A percentile compares a stretch with the other conserved stretches of the same genome.
These are phyloP conservation scores for Stephanocyclus meneghinianus DNA, from an alignment of 352 stramenopile genomes.

Conservation along the genomic window DNA sequence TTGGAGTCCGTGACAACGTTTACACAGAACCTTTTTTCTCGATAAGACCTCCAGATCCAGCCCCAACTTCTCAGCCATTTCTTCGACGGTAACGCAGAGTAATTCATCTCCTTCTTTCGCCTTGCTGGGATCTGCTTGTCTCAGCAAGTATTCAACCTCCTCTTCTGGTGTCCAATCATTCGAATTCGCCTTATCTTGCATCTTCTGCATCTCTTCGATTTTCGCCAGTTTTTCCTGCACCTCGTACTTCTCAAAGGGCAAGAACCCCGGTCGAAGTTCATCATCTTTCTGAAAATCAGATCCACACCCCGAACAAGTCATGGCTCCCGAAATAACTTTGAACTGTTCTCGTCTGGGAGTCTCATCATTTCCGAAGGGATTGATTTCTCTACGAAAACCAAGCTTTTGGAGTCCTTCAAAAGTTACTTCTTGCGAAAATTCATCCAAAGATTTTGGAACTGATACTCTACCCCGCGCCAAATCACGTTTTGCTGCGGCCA, in stretches of 20 bases:
- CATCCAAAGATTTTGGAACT: slow-evolving; percentile 58
- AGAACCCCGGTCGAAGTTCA: slow-evolving; percentile 69
- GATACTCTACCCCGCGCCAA: slow-evolving; percentile 53
- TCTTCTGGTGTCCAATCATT: slow-evolving; percentile 76
- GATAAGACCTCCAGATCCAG: slow-evolving; percentile 66
- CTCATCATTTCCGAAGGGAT: slow-evolving; percentile 80
- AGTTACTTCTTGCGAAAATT: slow-evolving; percentile 51
- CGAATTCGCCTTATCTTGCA: slow-evolving; percentile 74
- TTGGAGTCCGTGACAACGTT: slow-evolving; percentile 75
- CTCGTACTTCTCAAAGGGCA: slow-evolving; percentile 77
- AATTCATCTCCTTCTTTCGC: slow-evolving; percentile 34
- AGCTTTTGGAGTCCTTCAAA: slow-evolving; percentile 58
- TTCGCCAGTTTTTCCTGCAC: slow-evolving; percentile 71
- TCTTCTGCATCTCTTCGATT: slow-evolving; percentile 76
- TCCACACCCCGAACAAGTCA: slow-evolving; percentile 79
- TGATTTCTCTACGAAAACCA: slow-evolving; percentile 70
- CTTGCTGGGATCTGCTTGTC: slow-evolving; percentile 38
- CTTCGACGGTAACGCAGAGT: slow-evolving; percentile 60
- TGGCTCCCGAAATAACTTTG: slow-evolving; percentile 69
- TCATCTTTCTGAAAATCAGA: slow-evolving; percentile 76
- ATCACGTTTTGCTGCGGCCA: slow-evolving; percentile 66
- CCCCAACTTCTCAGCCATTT: slow-evolving; percentile 65
- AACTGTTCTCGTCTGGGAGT: slow-evolving; percentile 64
- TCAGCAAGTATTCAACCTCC: slow-evolving; percentile 80
- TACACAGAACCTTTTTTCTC: slow-evolving; percentile 77